A percentile compares a stretch with the other conserved stretches of the same genome.
phyloP scores from a whole-genome alignment of 2,329 filamentous ascomycete species.

The Chaetomiaceae sp. region DNA sequence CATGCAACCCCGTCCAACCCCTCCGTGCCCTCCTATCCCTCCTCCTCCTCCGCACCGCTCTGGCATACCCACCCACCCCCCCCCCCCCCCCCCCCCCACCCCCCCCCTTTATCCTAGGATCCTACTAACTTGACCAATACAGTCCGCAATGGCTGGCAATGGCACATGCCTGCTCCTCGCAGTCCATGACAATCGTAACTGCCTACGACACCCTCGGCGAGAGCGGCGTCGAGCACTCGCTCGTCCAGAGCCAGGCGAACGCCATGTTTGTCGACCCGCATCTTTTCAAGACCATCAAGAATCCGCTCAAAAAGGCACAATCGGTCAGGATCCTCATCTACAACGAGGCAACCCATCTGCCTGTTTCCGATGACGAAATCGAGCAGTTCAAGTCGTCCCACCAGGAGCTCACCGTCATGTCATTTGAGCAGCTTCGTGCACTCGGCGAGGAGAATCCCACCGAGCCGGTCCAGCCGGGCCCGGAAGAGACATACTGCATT shows the following conservation, averaged over 20 bases:
- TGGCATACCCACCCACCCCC: too few species aligned
- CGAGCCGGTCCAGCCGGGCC: slow-evolving; percentile 65
- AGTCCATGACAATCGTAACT: slow-evolving; percentile 88
- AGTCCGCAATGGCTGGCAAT: slow-evolving; percentile 80
- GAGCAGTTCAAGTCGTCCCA: slow-evolving; percentile 54
- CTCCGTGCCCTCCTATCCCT: too few species aligned
- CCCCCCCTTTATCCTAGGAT: too few species aligned
- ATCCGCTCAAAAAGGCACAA: slow-evolving; percentile 53
- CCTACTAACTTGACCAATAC: slow-evolving; percentile 16
- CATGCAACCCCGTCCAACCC: too few species aligned
- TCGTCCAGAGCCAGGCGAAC: slow-evolving; percentile 73
- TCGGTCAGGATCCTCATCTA: slow-evolving; percentile 59
- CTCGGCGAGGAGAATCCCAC: slow-evolving; percentile 64
- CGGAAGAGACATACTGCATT: slow-evolving; percentile 77
- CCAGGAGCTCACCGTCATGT: slow-evolving; percentile 49
- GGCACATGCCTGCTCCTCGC: slow-evolving; percentile 72
- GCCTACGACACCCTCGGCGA: slow-evolving; percentile 91
- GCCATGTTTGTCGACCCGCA: slow-evolving; percentile 86
- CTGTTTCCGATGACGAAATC: slow-evolving; percentile 51
- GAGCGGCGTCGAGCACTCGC: slow-evolving; percentile 78
- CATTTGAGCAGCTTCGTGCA: slow-evolving; percentile 51
- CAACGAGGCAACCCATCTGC: slow-evolving; percentile 51
- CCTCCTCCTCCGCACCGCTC: too few species aligned
- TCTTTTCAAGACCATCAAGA: slow-evolving; percentile 58
- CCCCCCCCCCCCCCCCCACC: too few species aligned